Conservation (phyloP, 1,284 basidiomycete genomes). For the Naganishia sp. region DNA sequence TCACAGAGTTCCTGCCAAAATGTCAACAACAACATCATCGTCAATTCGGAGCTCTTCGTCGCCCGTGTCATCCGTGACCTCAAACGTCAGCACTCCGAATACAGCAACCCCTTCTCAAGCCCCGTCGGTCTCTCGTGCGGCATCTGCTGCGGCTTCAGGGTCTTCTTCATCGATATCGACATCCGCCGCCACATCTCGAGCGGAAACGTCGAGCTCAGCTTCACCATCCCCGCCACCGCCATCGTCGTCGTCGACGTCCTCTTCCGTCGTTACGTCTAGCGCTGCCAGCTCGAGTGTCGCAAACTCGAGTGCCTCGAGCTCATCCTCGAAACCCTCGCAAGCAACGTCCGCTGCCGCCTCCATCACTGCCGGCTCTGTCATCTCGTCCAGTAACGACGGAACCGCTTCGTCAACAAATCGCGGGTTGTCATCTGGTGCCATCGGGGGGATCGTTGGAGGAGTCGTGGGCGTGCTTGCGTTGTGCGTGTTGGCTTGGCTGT, state of each 20-base stretch:
- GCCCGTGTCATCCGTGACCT: not conserved
- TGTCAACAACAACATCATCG: not conserved
- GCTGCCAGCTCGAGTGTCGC: constrained; percentile 23
- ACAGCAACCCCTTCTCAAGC: too few relatives aligned
- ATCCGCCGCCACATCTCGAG: not conserved
- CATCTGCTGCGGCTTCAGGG: not conserved
- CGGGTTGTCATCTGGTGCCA: constrained; percentile 42
- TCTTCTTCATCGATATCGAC: not conserved
- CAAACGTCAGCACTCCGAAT: not conserved
- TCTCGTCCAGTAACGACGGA: constrained; percentile 25
- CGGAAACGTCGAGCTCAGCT: constrained; percentile 1
- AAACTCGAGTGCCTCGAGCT: not conserved
- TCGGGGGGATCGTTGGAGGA: constrained; percentile 51
- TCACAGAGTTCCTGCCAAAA: not conserved
- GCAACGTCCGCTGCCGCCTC: constrained; percentile 27
- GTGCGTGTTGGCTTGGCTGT: constrained; percentile 34
- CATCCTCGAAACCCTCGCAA: constrained; percentile 13
- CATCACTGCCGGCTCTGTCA: constrained; percentile 24
- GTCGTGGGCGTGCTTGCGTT: constrained; percentile 43
- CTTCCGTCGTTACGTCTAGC: not conserved
- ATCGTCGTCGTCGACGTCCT: not conserved
- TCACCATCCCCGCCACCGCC: not conserved
- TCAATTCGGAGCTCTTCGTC: not conserved
- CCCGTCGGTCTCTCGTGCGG: not conserved
- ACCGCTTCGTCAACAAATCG: constrained; percentile 26